A percentile compares a stretch with the other conserved stretches of the same genome.
These are phyloP conservation scores for Arabis alpina DNA, from an alignment of 345 rosid species.

Conservation along the genomic window DNA sequence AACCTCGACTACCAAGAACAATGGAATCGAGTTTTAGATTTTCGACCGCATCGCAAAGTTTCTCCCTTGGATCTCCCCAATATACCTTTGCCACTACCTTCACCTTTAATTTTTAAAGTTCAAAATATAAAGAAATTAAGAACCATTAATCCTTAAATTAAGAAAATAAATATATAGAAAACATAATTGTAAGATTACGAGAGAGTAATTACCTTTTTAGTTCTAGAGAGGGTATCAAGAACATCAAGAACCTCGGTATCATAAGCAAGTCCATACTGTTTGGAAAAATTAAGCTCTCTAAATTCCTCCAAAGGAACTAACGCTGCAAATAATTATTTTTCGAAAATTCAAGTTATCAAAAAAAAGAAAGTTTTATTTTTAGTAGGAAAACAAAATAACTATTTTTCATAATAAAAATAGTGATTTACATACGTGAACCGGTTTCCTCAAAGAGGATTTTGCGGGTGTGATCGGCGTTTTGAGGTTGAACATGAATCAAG, in stretches of 20 bases:
- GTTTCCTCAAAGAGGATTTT: slow-evolving; percentile 44
- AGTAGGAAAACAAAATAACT: not conserved
- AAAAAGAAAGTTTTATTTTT: not conserved
- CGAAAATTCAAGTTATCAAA: not conserved
- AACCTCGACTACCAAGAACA: slow-evolving; percentile 93
- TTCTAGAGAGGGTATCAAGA: slow-evolving; percentile 64
- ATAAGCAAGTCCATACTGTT: slow-evolving; percentile 60
- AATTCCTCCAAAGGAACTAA: slow-evolving; percentile 74
- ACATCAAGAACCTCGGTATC: slow-evolving; percentile 68
- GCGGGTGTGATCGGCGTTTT: slow-evolving; percentile 43
- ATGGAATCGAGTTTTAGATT: slow-evolving; percentile 72
- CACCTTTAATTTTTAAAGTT: slow-evolving; percentile 42
- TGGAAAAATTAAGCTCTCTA: slow-evolving; percentile 59
- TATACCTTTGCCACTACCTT: slow-evolving; percentile 71
- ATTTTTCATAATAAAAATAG: not conserved
- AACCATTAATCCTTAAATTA: not conserved
- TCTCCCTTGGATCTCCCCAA: slow-evolving; percentile 92
- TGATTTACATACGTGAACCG: slow-evolving; percentile 41
- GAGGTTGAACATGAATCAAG: slow-evolving; percentile 44
- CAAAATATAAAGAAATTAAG: not conserved
- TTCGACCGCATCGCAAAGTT: slow-evolving; percentile 65
- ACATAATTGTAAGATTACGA: not conserved
- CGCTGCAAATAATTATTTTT: slow-evolving; percentile 47
- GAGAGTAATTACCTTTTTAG: slow-evolving; percentile 51
- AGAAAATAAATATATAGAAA: not conserved